These are phyloP conservation scores for Leccinum solheimii DNA, from an alignment of 1,284 basidiomycete species.

Conservation along the genomic window DNA sequence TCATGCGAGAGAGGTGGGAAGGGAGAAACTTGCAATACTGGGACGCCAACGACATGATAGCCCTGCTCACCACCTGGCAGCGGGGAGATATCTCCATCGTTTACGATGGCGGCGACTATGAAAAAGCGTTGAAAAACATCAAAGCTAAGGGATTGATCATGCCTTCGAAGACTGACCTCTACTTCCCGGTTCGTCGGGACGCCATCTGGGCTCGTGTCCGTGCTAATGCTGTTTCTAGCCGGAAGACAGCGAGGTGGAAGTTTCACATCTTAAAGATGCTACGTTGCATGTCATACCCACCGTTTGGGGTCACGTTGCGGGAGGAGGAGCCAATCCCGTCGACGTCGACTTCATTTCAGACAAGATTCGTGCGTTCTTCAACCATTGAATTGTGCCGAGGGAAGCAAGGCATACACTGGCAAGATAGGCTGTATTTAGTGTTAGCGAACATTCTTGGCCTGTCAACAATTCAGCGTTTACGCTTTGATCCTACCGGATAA, in stretches of 20 bases:
- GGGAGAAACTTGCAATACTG: conserved; percentile 35
- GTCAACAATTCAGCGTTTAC: background rate
- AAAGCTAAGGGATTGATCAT: conserved; percentile 35
- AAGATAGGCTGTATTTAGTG: conserved; percentile 2
- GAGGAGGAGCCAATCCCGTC: conserved; percentile 30
- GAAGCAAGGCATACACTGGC: background rate
- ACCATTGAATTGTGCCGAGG: conserved; percentile 1
- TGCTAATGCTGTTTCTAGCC: conserved; percentile 22
- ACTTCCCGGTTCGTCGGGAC: conserved; percentile 32
- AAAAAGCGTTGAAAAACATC: conserved; percentile 31
- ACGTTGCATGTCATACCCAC: conserved; percentile 32
- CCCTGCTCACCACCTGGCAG: conserved; percentile 42
- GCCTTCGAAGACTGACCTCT: conserved; percentile 38
- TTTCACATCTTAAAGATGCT: conserved; percentile 30
- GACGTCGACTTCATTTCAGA: conserved; percentile 32
- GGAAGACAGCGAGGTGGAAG: conserved; percentile 33
- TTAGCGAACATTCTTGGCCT: background rate
- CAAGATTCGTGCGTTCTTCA: conserved; percentile 29
- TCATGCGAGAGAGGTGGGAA: conserved; percentile 40
- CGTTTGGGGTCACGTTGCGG: conserved; percentile 36
- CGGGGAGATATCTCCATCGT: conserved; percentile 40
- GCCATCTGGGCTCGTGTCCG: background rate
- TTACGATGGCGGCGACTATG: conserved; percentile 31
- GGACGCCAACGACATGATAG: conserved; percentile 44
- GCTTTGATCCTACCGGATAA: too few relatives aligned